These are phyloP conservation scores for Cyclocybe cylindracea DNA, from an alignment of 768 basidiomycete species.

Conservation along the genomic window DNA sequence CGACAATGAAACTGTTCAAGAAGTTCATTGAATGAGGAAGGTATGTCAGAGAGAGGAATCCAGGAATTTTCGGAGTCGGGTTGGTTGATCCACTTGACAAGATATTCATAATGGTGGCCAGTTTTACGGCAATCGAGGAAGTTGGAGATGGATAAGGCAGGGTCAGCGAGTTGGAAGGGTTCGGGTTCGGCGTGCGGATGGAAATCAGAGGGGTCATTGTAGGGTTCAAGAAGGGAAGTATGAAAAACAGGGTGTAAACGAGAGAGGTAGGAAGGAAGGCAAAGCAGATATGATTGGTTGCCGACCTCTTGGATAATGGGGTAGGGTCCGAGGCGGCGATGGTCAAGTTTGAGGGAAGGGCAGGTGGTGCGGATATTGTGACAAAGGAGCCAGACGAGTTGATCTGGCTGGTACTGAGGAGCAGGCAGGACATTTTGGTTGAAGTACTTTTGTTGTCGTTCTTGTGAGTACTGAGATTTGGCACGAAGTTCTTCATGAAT, in stretches of 20 bases:
- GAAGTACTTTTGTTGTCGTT: slow-evolving; percentile 25
- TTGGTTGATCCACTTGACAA: slow-evolving; percentile 26
- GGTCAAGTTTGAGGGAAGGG: slow-evolving; percentile 40
- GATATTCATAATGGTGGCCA: slow-evolving; percentile 36
- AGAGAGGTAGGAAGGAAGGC: slow-evolving; percentile 31
- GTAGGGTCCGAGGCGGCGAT: slow-evolving; percentile 24
- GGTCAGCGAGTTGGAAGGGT: slow-evolving; percentile 21
- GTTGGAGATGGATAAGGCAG: slow-evolving; percentile 16
- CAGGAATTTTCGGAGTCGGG: slow-evolving; percentile 32
- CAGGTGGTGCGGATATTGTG: slow-evolving; percentile 41
- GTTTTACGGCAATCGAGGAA: slow-evolving; percentile 33
- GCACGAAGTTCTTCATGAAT: slow-evolving; percentile 35
- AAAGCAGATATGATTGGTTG: slow-evolving; percentile 25
- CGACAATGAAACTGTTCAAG: slow-evolving; percentile 34
- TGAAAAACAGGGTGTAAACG: slow-evolving; percentile 42
- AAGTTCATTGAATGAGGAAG: slow-evolving; percentile 25
- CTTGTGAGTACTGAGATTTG: slow-evolving; percentile 30
- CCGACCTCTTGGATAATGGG: slow-evolving; percentile 14
- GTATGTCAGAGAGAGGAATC: slow-evolving; percentile 36
- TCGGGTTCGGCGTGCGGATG: slow-evolving; percentile 24
- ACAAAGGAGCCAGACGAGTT: slow-evolving; percentile 38
- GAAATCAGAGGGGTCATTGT: slow-evolving; percentile 31
- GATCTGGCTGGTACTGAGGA: slow-evolving; percentile 29
- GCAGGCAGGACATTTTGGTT: slow-evolving; percentile 22
- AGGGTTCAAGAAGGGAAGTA: slow-evolving; percentile 35